Base-by-base conservation (phyloP, 345 rosid species). In the Sisymbrium altissimum region DNA sequence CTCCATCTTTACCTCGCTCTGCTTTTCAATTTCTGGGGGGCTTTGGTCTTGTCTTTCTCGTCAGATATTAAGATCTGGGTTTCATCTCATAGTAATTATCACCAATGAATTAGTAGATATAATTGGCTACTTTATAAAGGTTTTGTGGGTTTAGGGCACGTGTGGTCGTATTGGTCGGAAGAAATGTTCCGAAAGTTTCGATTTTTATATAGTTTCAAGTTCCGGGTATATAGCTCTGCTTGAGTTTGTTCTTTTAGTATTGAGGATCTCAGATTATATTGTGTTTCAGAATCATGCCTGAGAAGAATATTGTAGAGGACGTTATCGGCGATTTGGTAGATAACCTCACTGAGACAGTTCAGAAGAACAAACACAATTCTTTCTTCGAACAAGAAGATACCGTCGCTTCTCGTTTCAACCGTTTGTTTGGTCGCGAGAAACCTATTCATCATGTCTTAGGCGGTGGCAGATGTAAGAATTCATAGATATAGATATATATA, bases 381-480 rank as follows among this genome's bases (percentile, higher is more conserved):
- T 82, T 87, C 76, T 76, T 95, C 29, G 89, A 86, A 78, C 74
- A 78, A 66, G 89, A 87, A 57, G 92, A 85, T 11, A 68, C 86
- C 1, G 93, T 83, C 39, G 50, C 82, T 80, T 76, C 91, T 76
- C 83, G 78, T 58, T 83, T 92, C 52, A 88, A 82, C 36, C 80
- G 94, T 59, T 73, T 92, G 72, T 92, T 96, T 69, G 96, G 89
- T 67, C 95, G 98, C 29, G 87, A 90, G 81, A 85, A 86, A 74
- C 85, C 98, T 4, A 57, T 96, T 36, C 87, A 90, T 81, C 81
- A 71, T 78, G 48, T 96, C 59, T 79, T 96, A 54, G 99, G 99
- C 21, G 98, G 98, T 77, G 98, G 99, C 69, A 92, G 83, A 83
- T 79, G 99, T 90, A 68, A 60, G 68, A 12, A 25, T 35, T 39